Percentiles rank a stretch among this genome's conserved stretches.
These are phyloP conservation scores for Saussurea involucrata DNA, from an alignment of 129 eudicot species.

Conservation along the genomic window DNA sequence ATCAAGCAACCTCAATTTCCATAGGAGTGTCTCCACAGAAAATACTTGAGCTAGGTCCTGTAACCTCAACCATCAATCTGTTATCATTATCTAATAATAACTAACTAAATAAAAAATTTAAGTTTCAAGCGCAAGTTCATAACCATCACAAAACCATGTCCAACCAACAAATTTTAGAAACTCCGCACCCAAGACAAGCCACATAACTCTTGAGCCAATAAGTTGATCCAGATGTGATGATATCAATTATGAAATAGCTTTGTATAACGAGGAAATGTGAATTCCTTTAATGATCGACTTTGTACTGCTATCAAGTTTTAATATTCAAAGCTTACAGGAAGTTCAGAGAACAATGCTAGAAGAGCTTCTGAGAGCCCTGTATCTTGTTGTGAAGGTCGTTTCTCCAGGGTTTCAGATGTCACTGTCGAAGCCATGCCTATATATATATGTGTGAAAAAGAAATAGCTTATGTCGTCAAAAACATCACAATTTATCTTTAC, in stretches of 20 bases:
- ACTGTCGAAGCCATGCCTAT: conserved; percentile 42
- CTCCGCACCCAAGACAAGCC: neutral
- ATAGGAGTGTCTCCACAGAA: conserved; percentile 50
- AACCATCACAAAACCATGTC: neutral
- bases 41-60: conserved; percentile 54
- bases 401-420: conserved; percentile 24
- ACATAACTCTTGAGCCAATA: neutral
- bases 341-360: conserved; percentile 45
- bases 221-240: neutral
- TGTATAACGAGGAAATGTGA: neutral
- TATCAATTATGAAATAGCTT: neutral
- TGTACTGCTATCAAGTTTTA: neutral
- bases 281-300: neutral
- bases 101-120: neutral
- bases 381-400: conserved; percentile 41
- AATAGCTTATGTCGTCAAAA: neutral
- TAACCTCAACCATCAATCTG: conserved; percentile 28
- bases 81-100: conserved; percentile 6
- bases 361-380: conserved; percentile 40
- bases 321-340: conserved; percentile 54
- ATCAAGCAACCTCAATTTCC: conserved; percentile 71
- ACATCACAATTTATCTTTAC: neutral
- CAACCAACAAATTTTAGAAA: neutral
- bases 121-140: neutral
- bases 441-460: too few relatives aligned